These are phyloP conservation scores for Hortaea werneckii DNA, from an alignment of 2,329 filamentous ascomycete genomes.

Conservation along the genomic window DNA sequence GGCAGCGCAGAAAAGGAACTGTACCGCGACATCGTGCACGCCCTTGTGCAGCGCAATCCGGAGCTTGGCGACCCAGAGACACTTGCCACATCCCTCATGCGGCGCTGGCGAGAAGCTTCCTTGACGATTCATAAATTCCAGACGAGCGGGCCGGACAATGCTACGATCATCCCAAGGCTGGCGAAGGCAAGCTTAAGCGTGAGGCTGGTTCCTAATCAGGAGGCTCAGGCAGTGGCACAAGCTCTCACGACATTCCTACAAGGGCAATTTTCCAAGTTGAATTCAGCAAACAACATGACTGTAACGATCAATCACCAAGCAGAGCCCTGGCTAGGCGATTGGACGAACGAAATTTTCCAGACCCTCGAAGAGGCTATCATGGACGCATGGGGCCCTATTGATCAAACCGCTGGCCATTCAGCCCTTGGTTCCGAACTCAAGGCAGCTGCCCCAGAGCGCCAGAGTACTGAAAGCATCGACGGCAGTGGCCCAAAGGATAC, in stretches of 20 bases:
- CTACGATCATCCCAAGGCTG: constrained; percentile 80
- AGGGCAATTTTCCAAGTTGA: constrained; percentile 61
- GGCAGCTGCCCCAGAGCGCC: neutral
- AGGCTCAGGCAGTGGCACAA: constrained; percentile 64
- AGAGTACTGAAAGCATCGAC: neutral
- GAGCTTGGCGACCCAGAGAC: constrained; percentile 52
- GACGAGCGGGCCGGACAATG: constrained; percentile 77
- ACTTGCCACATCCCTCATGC: constrained; percentile 80
- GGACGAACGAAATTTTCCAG: constrained; percentile 79
- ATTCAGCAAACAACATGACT: constrained; percentile 69
- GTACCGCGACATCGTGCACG: constrained; percentile 73
- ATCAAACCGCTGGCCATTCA: constrained; percentile 17
- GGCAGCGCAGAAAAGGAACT: constrained; percentile 66
- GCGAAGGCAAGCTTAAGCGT: constrained; percentile 83
- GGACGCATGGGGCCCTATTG: constrained; percentile 64
- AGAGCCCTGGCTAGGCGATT: constrained; percentile 88
- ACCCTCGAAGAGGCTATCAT: constrained; percentile 79
- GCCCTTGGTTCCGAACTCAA: neutral
- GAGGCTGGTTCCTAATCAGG: constrained; percentile 86
- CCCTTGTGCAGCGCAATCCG: constrained; percentile 63
- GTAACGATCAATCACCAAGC: constrained; percentile 86
- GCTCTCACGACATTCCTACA: constrained; percentile 58
- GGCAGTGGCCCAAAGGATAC: constrained; percentile 6
- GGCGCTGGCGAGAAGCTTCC: constrained; percentile 89
- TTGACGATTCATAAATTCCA: constrained; percentile 89